A percentile compares a stretch with the other conserved stretches of the same genome.
phyloP scores from a whole-genome alignment of 495 filamentous ascomycete genomes.

The Neurospora tetraspora region DNA sequence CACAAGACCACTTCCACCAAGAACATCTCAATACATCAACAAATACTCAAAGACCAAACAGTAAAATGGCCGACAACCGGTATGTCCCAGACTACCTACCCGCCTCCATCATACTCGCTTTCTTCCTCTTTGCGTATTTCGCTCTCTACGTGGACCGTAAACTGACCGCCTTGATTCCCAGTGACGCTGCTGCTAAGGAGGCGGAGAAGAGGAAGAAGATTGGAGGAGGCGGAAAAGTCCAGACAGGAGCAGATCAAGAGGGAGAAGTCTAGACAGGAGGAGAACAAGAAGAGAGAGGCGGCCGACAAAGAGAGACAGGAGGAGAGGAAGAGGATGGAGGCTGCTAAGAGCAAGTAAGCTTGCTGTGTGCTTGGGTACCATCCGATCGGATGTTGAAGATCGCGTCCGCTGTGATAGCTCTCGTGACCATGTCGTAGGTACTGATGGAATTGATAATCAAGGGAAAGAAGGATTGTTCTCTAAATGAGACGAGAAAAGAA shows the following conservation, averaged over 20 bases:
- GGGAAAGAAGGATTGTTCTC: not conserved
- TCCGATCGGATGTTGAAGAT: not conserved
- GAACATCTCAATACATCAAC: not conserved
- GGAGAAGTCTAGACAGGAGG: not conserved
- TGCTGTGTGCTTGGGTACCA: not conserved
- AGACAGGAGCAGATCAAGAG: not conserved
- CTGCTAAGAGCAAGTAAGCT: not conserved
- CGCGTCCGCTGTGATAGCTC: not conserved
- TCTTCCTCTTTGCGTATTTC: not conserved
- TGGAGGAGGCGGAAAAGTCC: not conserved
- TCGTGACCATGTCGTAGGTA: not conserved
- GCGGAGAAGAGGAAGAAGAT: not conserved
- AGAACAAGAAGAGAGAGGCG: not conserved
- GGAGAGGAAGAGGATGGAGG: not conserved
- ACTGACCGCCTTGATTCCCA: not conserved
- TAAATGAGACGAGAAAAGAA: too few relatives aligned
- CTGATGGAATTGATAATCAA: not conserved
- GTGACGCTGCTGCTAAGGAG: not conserved
- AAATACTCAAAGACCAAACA: not conserved
- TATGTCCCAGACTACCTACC: not conserved
- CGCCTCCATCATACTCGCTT: rapidly evolving
- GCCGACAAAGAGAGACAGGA: not conserved
- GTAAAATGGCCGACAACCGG: not conserved
- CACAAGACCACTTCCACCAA: not conserved
- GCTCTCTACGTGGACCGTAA: not conserved